These are phyloP conservation scores for Entomortierella beljakovae DNA, from an alignment of 192 early-diverging fungal genomes.

Conservation along the genomic window DNA sequence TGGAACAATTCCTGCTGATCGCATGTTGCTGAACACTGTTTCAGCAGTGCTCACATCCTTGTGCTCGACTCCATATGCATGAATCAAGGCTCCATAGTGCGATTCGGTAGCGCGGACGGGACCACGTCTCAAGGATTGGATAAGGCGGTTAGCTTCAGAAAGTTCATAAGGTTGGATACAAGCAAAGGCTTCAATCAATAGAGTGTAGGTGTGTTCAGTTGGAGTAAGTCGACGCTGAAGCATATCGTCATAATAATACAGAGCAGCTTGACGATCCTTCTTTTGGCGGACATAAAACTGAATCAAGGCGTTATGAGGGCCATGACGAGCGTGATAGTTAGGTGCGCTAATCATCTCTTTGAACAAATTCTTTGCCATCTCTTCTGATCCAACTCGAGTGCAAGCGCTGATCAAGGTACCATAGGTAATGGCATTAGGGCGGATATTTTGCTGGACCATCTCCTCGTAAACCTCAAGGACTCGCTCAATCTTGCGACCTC, in stretches of 20 bases:
- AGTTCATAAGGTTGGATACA: conserved; percentile 69
- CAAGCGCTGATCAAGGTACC: conserved; percentile 67
- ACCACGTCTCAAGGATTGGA: conserved; percentile 59
- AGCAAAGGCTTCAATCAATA: conserved; percentile 67
- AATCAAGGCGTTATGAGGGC: conserved; percentile 71
- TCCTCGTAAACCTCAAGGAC: conserved; percentile 64
- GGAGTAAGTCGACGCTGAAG: conserved; percentile 56
- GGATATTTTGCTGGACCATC: conserved; percentile 60
- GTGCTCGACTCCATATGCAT: conserved; percentile 67
- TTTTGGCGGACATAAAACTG: conserved; percentile 71
- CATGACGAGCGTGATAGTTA: conserved; percentile 62
- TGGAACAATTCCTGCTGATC: conserved; percentile 35
- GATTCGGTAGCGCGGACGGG: conserved; percentile 55
- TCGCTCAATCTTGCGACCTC: conserved; percentile 64
- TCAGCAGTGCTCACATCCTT: conserved; percentile 61
- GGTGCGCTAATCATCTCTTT: conserved; percentile 59
- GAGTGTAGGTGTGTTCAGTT: conserved; percentile 64
- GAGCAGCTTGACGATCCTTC: conserved; percentile 56
- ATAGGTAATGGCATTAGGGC: conserved; percentile 65
- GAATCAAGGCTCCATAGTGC: conserved; percentile 67
- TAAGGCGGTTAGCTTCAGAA: conserved; percentile 61
- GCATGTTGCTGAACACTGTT: conserved; percentile 59
- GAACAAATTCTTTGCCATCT: conserved; percentile 58
- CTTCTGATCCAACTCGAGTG: conserved; percentile 54
- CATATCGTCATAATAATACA: conserved; percentile 62